Evolutionary conservation across 2,329 filamentous ascomycete genomes (phyloP).

Genomic region (Endothia cerciana): DNA sequence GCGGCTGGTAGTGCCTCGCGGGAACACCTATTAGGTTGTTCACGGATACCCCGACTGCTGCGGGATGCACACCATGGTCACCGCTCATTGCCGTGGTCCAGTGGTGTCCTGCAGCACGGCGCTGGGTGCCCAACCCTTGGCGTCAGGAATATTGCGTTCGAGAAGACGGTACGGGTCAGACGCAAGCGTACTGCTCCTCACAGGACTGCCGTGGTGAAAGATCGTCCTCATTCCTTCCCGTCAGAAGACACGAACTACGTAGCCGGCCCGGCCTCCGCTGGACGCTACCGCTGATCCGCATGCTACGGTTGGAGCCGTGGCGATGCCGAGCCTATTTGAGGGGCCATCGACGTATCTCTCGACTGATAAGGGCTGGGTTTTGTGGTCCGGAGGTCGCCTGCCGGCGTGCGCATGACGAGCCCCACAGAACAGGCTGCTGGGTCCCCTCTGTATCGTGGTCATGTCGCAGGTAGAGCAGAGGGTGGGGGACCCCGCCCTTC

Average conservation of each 20-base stretch:
- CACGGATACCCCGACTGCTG: not conserved
- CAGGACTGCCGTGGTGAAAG: not conserved
- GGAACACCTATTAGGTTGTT: not conserved
- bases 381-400: not conserved
- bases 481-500: not conserved
- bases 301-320: not conserved
- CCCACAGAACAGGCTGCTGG: not conserved
- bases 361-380: not conserved
- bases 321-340: not conserved
- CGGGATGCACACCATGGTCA: not conserved
- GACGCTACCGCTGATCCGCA: not conserved
- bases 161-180: not conserved
- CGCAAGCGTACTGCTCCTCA: not conserved
- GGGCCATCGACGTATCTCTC: not conserved
- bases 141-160: not conserved
- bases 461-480: conserved; percentile 4
- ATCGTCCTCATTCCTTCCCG: not conserved
- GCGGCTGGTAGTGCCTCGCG: not conserved
- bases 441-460: not conserved
- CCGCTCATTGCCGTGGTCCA: not conserved
- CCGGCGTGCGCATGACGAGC: not conserved
- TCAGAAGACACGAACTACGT: not conserved
- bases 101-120: not conserved
- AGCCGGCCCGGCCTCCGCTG: too few relatives aligned
- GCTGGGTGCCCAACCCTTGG: not conserved